A percentile compares a stretch with the other conserved stretches of the same genome.
Evolutionary conservation across 306 rosid species (phyloP).

Genomic region (Glycine tomentella): DNA sequence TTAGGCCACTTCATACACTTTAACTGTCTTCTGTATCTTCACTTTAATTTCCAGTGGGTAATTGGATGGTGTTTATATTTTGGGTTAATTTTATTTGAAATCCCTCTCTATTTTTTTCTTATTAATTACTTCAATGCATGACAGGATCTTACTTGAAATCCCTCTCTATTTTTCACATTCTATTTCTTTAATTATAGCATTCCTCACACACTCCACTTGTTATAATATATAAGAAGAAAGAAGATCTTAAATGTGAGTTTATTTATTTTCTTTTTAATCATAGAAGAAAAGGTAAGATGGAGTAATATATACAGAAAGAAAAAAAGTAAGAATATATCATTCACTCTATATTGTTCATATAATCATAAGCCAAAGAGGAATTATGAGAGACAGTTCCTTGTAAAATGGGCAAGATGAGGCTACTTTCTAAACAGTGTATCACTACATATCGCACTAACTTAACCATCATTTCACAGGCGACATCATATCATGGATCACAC

Average conservation of each 20-base stretch:
- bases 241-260: not conserved
- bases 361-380: slow-evolving; percentile 43
- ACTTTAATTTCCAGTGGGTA: not conserved
- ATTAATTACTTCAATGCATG: too few relatives aligned
- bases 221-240: not conserved
- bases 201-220: not conserved
- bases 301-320: not conserved
- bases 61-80: not conserved
- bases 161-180: not conserved
- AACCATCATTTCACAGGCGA: slow-evolving; percentile 36
- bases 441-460: slow-evolving; percentile 43
- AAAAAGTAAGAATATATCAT: not conserved
- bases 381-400: slow-evolving; percentile 46
- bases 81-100: slow-evolving; percentile 2
- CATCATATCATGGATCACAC: slow-evolving; percentile 44
- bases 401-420: slow-evolving; percentile 35
- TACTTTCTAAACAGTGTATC: slow-evolving; percentile 47
- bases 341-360: slow-evolving; percentile 31
- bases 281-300: not conserved
- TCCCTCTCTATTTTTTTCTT: too few relatives aligned
- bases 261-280: not conserved
- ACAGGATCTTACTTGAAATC: too few relatives aligned
- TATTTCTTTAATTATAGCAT: not conserved
- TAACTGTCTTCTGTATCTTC: not conserved
- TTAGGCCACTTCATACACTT: slow-evolving; percentile 17